Base-by-base conservation (phyloP, 1,139 yeast genomes). In the Scheffersomyces lignicola region DNA sequence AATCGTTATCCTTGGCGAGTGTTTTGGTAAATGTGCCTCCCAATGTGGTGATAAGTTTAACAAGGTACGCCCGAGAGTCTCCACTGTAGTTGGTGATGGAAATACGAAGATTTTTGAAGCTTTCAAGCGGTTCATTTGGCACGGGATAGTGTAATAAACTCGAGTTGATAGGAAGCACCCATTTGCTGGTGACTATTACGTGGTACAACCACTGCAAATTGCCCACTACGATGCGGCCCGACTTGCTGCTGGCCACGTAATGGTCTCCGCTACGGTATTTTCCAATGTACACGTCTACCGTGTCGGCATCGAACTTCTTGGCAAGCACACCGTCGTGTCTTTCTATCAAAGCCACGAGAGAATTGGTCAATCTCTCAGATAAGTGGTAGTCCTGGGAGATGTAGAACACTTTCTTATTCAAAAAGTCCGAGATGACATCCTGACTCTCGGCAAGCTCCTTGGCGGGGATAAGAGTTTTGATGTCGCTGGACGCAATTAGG, bases 41-140 rank as follows among this genome's bases (percentile, higher is more conserved):
- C 49, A 87, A 56, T 0, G 82, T 68, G 11, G 69, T 65, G 7
- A 85, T 76, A n/a, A 92, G 63, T 33, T 70, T 69, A 32, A 81
- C 78, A 24, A 92, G 61, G 49, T 87, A 90, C 14, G 66, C 61
- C 28, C 98, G 66, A 0, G 95, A 84, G 48, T 84, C 94, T 0
- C 97, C 97, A 16, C 85, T 76, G 52, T 86, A 89, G 49, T 87
- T 87, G 0, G 97, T 82, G 5, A 87, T 75, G 4, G 89, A 73
- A 7, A 88, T 75, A 10, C 69, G 62, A 29, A 78, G 58, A 11
- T 73, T 69, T 16, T 65, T 60, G 67, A 86, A 71, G 7, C 67
- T 77, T 8, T 73, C 59, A 21, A 87, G 45, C 2, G 79, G 79
- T 10, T 58, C 57, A 28, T 54, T 49, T 1, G 84, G 87, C n/a